Base-by-base conservation (phyloP, 2,329 filamentous ascomycete species). In the Pseudogymnoascus sp. region DNA sequence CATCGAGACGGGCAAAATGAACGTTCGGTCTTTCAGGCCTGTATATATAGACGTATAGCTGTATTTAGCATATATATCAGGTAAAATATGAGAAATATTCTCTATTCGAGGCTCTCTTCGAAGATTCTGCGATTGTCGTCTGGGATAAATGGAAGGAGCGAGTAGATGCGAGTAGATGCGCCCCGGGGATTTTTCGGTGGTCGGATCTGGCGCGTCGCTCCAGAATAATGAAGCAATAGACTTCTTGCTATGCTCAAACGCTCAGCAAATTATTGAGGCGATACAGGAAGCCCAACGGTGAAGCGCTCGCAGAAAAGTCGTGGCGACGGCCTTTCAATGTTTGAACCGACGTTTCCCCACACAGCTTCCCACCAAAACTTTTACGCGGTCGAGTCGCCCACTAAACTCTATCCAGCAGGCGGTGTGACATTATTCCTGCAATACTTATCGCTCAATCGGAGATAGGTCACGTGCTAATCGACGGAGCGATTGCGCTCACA, bases 301-400 rank as follows among this genome's bases (percentile, higher is more conserved):
- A 55, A 55, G 49, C 28, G 49, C 49, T 55, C 28, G 11, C 49
- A 33, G 28, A 55, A 55, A 55, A 55, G 28, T 55, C 49, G 49
- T 55, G 49, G 49, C 49, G 49, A 55, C 11, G 11, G 49, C 8
- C 49, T n/a, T 55, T 33, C n/a, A 33, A 25, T 55, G 49, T 55
- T 33, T 55, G 49, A 55, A 55, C 49, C 28, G 28, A 55, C 49
- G 28, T 55, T 19, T 7, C 45, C 49, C 49, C 28, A 55, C 49
- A 33, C 49, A 55, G 49, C 49, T 55, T 55, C 49, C 49, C 28
- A 55, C 49, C 49, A 55, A 55, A 55, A 55, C 49, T 55, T 55
- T 55, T 55, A 55, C 49, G 49, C 49, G 28, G 49, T 55, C 49
- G 28, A 30, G 28, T 33, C 28, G 45, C 5, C 28, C 49, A 35